Evolutionary conservation across 495 filamentous ascomycete species (phyloP).

Genomic region (Tuber indicum): DNA sequence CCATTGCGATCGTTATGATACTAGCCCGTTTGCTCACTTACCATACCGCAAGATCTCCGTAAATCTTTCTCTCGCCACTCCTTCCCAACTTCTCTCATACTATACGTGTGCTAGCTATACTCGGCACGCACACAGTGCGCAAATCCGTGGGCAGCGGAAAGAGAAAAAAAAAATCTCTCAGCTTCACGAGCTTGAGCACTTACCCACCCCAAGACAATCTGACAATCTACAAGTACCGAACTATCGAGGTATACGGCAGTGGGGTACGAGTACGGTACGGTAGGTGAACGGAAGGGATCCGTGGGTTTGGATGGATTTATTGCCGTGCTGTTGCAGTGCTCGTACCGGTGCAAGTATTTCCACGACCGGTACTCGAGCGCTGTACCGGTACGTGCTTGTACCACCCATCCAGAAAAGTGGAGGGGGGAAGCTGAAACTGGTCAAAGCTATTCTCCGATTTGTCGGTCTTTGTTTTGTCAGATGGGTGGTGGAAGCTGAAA

Average conservation of each 20-base stretch:
- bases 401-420: neutral
- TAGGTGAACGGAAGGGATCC: neutral
- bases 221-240: neutral
- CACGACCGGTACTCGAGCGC: neutral
- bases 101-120: neutral
- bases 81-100: neutral
- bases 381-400: neutral
- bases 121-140: neutral
- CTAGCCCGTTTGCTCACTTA: neutral
- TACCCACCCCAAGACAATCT: neutral
- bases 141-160: neutral
- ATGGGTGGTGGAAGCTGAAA: neutral
- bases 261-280: neutral
- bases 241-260: neutral
- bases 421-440: neutral
- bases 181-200: neutral
- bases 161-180: neutral
- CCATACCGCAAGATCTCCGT: neutral
- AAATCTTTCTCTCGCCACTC: neutral
- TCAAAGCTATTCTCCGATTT: conserved; percentile 3
- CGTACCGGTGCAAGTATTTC: neutral
- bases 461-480: neutral
- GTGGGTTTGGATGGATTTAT: neutral
- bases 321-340: neutral
- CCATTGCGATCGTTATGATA: neutral